Evolutionary conservation across 139 green algal genomes (phyloP), one percentile per base, ranked within the genome.

Genomic region (Ettlia oleoabundans): DNA sequence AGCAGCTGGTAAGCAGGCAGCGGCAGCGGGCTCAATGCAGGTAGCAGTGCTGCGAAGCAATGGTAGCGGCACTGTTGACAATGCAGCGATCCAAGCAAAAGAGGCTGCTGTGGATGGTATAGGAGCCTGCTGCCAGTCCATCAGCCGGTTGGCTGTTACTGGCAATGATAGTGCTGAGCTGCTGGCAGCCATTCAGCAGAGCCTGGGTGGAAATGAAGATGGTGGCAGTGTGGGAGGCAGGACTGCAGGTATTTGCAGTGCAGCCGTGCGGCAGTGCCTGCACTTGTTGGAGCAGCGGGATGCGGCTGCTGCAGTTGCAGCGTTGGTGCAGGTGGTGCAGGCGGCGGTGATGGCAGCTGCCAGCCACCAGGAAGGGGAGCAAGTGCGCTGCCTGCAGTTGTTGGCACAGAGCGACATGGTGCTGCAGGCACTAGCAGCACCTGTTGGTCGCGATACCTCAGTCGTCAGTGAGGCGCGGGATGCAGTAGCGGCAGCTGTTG

Each of bases 101-200:
- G 6, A 55, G 38, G 37, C 4, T 4, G 37, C 24, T 32, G 38
- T 26, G 40, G 24, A 33, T 37, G 38, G 63, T 30, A 69, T 28
- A 33, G 21, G 22, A 3, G 58, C 40, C 1, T 72, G 75, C 75
- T 72, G 75, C 55, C 10, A 22, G 13, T 18, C 32, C 2, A 62
- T 81, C 58, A 61, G n/a, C 75, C 6, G 6, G 37, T 40, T 81
- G 15, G 38, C 35, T 55, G 58, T 15, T 21, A 55, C 70, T 30
- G 58, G 40, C 55, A 41, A 40, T 4, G 9, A 38, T 28, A 21
- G 51, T 51, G 35, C 40, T 6, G 32, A 51, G 32, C 30, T 42
- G 32, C 51, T 79, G 72, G 72, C 72, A 33, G 75, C 55, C 41
- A 58, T 79, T 5, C 72, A 79, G 72, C 72, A 66, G 51, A 47